These are phyloP conservation scores for Suillus variegatus DNA, from an alignment of 768 basidiomycete species.

Conservation along the genomic window DNA sequence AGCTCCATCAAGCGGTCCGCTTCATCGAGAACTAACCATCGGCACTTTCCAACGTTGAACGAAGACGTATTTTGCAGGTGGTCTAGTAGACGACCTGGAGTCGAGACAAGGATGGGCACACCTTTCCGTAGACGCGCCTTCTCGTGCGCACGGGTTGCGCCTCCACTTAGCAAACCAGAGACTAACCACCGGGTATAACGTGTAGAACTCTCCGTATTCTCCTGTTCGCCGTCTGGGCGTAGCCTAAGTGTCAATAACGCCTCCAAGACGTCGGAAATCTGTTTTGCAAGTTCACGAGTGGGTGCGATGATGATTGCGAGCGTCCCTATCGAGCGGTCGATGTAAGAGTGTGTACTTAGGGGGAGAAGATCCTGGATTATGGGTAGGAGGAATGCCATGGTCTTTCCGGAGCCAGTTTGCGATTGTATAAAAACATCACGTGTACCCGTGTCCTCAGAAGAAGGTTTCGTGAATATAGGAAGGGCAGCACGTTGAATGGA, in stretches of 20 bases:
- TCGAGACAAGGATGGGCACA: conserved; percentile 91
- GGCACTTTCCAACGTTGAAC: conserved; percentile 90
- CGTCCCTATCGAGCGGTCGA: conserved; percentile 93
- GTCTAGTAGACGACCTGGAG: conserved; percentile 92
- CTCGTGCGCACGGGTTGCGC: conserved; percentile 92
- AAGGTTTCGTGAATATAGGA: conserved; percentile 55
- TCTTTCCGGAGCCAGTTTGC: conserved; percentile 97
- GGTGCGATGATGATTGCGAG: conserved; percentile 94
- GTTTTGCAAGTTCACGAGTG: conserved; percentile 93
- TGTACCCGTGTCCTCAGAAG: conserved; percentile 37
- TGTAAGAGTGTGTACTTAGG: conserved; percentile 85
- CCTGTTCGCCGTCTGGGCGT: conserved; percentile 54
- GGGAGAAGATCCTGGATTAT: conserved; percentile 95
- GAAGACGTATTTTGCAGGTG: conserved; percentile 95
- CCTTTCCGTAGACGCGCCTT: conserved; percentile 95
- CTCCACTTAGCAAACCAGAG: conserved; percentile 90
- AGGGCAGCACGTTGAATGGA: conserved; percentile 81
- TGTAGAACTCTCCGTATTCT: conserved; percentile 43
- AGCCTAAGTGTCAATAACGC: conserved; percentile 75
- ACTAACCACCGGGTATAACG: conserved; percentile 89
- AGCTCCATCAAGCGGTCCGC: conserved; percentile 98
- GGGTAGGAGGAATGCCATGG: conserved; percentile 88
- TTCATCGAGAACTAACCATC: conserved; percentile 97
- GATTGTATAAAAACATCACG: conserved; percentile 93
- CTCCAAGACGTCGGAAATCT: conserved; percentile 95